Percentiles rank a stretch among this genome's conserved stretches.
These are phyloP conservation scores for Fomitopsis pulvina DNA, from an alignment of 768 basidiomycete species.

Conservation along the genomic window DNA sequence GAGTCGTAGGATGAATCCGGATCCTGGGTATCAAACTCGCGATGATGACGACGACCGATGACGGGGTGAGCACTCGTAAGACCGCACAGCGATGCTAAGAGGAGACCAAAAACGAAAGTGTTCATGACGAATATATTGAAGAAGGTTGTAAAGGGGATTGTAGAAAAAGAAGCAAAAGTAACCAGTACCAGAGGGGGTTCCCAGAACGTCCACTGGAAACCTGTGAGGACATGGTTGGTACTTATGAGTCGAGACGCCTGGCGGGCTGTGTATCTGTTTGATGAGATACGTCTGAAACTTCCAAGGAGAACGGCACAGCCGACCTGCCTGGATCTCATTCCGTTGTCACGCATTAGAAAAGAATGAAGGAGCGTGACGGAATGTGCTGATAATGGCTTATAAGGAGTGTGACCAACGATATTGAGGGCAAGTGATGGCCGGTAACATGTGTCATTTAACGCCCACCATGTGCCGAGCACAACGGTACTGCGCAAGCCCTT, in stretches of 20 bases:
- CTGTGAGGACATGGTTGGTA: background rate
- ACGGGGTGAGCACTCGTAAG: slow-evolving; percentile 14
- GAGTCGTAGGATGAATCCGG: no score
- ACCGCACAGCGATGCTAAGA: slow-evolving; percentile 21
- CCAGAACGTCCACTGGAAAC: slow-evolving; percentile 10
- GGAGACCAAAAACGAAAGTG: slow-evolving; percentile 8
- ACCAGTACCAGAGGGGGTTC: slow-evolving; percentile 7
- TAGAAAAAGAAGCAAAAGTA: slow-evolving; percentile 2
- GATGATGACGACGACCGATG: slow-evolving; percentile 9
- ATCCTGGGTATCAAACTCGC: background rate
- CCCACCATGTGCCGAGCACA: no score
- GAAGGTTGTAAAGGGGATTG: background rate
- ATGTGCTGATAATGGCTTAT: background rate
- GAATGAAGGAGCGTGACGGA: background rate
- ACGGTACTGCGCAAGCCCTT: no score
- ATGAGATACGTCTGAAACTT: slow-evolving; percentile 1
- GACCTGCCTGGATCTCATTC: background rate
- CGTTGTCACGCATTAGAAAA: background rate
- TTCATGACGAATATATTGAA: slow-evolving; percentile 14
- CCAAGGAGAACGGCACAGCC: background rate
- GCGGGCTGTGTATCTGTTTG: background rate
- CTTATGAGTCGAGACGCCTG: background rate
- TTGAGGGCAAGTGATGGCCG: no score
- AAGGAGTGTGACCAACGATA: no score
- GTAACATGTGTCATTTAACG: no score